Evolutionary conservation across 768 basidiomycete species (phyloP), one percentile per base, ranked within the genome.

Genomic region (Suillus placidus): DNA sequence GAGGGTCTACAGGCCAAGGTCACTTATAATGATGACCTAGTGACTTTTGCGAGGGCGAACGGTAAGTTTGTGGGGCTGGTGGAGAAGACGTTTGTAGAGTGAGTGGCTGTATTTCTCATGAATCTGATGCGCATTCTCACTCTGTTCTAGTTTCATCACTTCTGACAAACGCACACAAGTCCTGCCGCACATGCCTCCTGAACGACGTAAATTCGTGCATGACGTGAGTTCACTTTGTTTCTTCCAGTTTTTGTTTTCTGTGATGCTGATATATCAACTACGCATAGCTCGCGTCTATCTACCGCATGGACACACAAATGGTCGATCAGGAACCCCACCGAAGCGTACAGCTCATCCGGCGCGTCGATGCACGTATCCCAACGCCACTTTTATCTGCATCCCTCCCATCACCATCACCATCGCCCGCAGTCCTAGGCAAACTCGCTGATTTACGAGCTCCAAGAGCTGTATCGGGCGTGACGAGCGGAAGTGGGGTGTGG

Each of bases 281-380:
- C 14, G 40, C 68, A 32, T 69, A 92, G 87, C 84, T 97, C 26
- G 92, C 94, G 1, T 80, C 84, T 8, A 79, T 90, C 6, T 99
- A 97, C 73, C 84, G 93, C 23, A 87, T 98, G 74, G 91, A 93
- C 66, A 88, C 90, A 0, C 87, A 92, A 70, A 87, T 95, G 81
- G 87, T 99, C 23, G 97, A 98, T 74, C 91, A 92, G 71, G 97
- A 97, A 70, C 97, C 97, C 0, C 85, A 92, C 72, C 82, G 93
- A 57, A 90, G 93, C 69, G 91, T 97, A 2, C 91, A 94, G 73
- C 85, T 97, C 57, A 80, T 93, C 60, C 84, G 93, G 40, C 85
- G 94, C 16, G 77, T 95, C 56, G 95, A 97, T 74, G 90, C 94
- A 0, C 87, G 93, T 30, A 78, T 93, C 6, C 95, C 95, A 0